Base-by-base conservation (phyloP, 169 alveolate genomes). In the Plasmodium gonderi region DNA sequence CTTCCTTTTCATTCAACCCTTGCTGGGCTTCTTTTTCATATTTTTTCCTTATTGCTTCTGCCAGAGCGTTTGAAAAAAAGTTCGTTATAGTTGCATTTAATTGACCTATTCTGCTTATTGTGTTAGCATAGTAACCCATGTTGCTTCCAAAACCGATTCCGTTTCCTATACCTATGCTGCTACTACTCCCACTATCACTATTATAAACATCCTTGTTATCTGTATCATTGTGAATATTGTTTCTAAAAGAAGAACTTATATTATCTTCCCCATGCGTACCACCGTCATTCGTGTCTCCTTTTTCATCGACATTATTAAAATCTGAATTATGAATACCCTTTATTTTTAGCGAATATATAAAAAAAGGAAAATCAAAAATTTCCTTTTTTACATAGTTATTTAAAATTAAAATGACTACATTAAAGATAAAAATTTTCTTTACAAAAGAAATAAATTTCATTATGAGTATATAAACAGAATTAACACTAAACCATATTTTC, bases 291-390 rank as follows among this genome's bases (percentile, higher is more conserved):
- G 65, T 26, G 31, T 68, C 60, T 44, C 60, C 29, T 36, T 14
- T 17, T 69, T 26, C 74, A 20, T 82, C 79, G 42, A n/a, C 69
- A 69, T 65, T 65, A 20, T 54, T 68, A 33, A 47, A 14, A 68
- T 47, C 29, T 17, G 7, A 40, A 29, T 72, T 72, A 29, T 82
- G 31, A 29, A 47, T 12, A 69, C 81, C 76, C 20, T 45, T 82
- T 69, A 33, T 82, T 82, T 69, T 82, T 45, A 82, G 64, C 36
- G 83, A 68, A 72, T 69, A 69, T 82, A 82, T 68, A 69, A 82
- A 82, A 45, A 82, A 69, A 75, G 83, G 42, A 72, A 69, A 69
- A 31, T 72, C 82, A 72, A 26, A 40, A 8, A 54, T 26, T 45
- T 45, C 65, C 42, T 64, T 82, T 72, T 68, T 69, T 82, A 69